Conservation (phyloP, 208 protist species). For the Trypanosoma lewisi region DNA sequence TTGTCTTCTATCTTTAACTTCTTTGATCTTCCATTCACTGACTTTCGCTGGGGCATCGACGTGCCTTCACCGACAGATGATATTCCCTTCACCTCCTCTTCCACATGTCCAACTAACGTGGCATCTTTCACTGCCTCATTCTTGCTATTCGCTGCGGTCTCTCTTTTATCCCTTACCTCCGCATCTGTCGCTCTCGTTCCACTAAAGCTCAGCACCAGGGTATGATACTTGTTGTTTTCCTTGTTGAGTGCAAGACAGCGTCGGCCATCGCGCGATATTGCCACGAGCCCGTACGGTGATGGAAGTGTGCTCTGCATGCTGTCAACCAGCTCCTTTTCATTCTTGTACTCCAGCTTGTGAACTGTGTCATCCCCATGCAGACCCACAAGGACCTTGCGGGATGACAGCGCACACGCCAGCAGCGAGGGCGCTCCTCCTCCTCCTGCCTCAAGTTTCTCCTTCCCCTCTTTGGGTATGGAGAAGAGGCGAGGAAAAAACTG, state of each 20-base stretch:
- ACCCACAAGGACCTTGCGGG: constrained; percentile 32
- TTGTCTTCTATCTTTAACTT: neutral
- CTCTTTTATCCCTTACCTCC: constrained; percentile 1
- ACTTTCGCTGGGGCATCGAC: neutral
- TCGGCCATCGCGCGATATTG: constrained; percentile 20
- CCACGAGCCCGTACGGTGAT: constrained; percentile 2
- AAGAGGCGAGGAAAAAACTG: constrained; percentile 49
- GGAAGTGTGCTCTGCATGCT: constrained; percentile 23
- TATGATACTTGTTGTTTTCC: constrained; percentile 7
- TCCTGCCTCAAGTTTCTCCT: no score
- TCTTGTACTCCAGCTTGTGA: constrained; percentile 35
- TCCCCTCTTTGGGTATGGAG: constrained; percentile 3
- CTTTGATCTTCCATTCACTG: neutral
- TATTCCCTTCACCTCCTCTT: neutral
- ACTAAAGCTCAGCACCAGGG: constrained; percentile 14
- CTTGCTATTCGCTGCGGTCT: neutral
- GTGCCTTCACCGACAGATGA: neutral
- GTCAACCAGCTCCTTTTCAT: constrained; percentile 22
- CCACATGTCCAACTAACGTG: neutral
- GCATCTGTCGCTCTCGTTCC: neutral
- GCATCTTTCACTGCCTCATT: neutral
- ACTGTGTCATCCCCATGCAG: constrained; percentile 14
- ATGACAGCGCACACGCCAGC: constrained; percentile 31
- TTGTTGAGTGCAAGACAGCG: constrained; percentile 16
- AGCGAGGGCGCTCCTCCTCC: constrained; percentile 1